Conservation (phyloP, 208 protist genomes). For the Acanthamoeba lenticulata region DNA sequence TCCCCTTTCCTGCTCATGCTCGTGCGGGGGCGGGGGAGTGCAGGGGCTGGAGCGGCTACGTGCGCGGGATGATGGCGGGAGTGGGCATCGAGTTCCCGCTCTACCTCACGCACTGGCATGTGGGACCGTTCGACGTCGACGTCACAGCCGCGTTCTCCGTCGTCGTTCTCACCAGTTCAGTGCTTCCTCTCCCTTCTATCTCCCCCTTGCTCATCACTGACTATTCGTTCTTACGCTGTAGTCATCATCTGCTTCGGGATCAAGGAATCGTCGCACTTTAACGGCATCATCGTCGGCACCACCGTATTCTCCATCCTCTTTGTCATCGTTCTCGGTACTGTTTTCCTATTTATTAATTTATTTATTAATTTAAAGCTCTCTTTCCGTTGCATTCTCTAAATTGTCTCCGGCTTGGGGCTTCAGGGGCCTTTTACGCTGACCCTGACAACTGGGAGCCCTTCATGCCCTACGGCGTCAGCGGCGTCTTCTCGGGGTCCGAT, state of each 20-base stretch:
- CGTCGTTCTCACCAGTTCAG: slow-evolving; percentile 7
- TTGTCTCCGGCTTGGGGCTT: too few relatives aligned
- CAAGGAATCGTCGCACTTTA: slow-evolving; percentile 74
- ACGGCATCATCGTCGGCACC: slow-evolving; percentile 75
- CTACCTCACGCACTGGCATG: background rate
- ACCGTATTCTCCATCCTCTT: slow-evolving; percentile 77
- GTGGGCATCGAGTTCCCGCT: background rate
- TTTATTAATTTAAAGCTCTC: too few relatives aligned
- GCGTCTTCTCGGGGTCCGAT: slow-evolving; percentile 65
- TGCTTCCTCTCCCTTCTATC: background rate
- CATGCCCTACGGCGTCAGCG: slow-evolving; percentile 77
- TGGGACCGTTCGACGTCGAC: background rate
- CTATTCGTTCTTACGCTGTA: background rate
- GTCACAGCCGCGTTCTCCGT: background rate
- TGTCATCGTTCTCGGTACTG: slow-evolving; percentile 70
- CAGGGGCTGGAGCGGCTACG: slow-evolving; percentile 46
- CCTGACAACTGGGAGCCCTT: slow-evolving; percentile 78
- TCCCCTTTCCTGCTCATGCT: slow-evolving; percentile 64
- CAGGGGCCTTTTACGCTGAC: slow-evolving; percentile 56
- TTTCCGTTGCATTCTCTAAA: slow-evolving; percentile 56
- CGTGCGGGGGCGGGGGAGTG: slow-evolving; percentile 70
- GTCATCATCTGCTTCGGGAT: slow-evolving; percentile 73
- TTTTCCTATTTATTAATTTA: too few relatives aligned
- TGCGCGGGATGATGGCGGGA: background rate
- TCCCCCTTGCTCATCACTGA: background rate